These are phyloP conservation scores for Posidonia australis DNA, from an alignment of 106 monocot species.

Conservation along the genomic window DNA sequence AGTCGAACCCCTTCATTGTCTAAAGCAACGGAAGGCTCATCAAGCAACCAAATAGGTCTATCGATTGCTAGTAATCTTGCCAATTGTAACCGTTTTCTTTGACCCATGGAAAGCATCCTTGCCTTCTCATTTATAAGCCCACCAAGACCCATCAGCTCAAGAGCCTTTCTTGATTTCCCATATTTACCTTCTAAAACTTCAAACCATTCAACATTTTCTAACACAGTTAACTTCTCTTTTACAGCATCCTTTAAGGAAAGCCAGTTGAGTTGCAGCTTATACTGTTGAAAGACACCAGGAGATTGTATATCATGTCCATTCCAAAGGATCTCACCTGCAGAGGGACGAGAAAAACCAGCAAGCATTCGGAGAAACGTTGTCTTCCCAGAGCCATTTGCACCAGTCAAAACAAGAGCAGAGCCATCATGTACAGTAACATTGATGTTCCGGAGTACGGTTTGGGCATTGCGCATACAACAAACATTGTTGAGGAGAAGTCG, in stretches of 20 bases:
- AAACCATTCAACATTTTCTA: constrained; percentile 91
- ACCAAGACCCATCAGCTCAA: constrained; percentile 90
- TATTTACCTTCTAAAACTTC: constrained; percentile 88
- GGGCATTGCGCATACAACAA: constrained; percentile 96
- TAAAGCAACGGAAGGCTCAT: constrained; percentile 94
- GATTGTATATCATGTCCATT: constrained; percentile 86
- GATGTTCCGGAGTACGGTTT: constrained; percentile 71
- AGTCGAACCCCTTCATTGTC: constrained; percentile 71
- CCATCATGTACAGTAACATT: constrained; percentile 81
- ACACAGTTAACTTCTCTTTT: constrained; percentile 65
- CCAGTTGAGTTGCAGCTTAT: constrained; percentile 96
- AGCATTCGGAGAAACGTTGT: constrained; percentile 95
- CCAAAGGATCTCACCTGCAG: constrained; percentile 92
- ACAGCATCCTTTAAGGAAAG: constrained; percentile 80
- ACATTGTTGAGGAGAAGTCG: constrained; percentile 79
- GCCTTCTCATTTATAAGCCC: constrained; percentile 83
- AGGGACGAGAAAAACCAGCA: constrained; percentile 88
- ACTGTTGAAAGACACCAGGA: constrained; percentile 82
- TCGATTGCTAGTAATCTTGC: constrained; percentile 80
- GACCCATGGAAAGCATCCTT: constrained; percentile 94
- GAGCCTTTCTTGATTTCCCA: constrained; percentile 39
- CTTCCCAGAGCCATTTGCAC: constrained; percentile 94
- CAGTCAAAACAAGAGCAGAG: constrained; percentile 70
- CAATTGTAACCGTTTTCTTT: constrained; percentile 84
- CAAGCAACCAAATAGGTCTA: constrained; percentile 91